Evolutionary conservation across 305 asterid genomes (phyloP).

Genomic region (Solanum hybrid): DNA sequence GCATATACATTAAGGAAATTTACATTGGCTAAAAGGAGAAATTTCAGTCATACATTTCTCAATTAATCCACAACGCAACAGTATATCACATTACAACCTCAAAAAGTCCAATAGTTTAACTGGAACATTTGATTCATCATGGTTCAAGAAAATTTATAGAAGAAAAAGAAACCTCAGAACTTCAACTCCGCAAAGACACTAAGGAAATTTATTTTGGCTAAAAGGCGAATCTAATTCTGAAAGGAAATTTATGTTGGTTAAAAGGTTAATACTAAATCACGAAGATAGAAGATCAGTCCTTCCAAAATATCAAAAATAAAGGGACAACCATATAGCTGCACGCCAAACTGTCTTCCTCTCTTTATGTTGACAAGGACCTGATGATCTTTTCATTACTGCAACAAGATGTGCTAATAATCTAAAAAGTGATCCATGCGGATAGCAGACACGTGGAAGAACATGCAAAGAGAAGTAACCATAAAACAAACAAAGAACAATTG

Average conservation of each 20-base stretch:
- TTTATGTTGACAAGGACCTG: background rate
- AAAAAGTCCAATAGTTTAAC: background rate
- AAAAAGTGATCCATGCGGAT: background rate
- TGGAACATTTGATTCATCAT: background rate
- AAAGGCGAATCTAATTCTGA: background rate
- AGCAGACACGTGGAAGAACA: background rate
- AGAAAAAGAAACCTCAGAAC: background rate
- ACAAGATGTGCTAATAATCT: background rate
- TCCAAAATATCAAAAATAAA: background rate
- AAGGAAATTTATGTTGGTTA: background rate
- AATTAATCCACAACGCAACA: background rate
- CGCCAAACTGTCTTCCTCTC: background rate
- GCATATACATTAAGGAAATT: background rate
- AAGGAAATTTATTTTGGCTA: background rate
- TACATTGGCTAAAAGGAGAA: background rate
- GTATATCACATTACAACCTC: background rate
- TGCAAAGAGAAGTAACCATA: background rate
- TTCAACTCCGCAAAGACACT: background rate
- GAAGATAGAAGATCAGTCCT: background rate
- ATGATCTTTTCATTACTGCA: background rate
- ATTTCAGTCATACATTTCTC: background rate
- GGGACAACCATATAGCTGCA: background rate
- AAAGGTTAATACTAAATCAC: background rate
- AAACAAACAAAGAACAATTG: background rate
- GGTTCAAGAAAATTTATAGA: background rate